A percentile compares a stretch with the other conserved stretches of the same genome.
These are phyloP conservation scores for Moringa oleifera DNA, from an alignment of 345 rosid genomes.

Conservation along the genomic window DNA sequence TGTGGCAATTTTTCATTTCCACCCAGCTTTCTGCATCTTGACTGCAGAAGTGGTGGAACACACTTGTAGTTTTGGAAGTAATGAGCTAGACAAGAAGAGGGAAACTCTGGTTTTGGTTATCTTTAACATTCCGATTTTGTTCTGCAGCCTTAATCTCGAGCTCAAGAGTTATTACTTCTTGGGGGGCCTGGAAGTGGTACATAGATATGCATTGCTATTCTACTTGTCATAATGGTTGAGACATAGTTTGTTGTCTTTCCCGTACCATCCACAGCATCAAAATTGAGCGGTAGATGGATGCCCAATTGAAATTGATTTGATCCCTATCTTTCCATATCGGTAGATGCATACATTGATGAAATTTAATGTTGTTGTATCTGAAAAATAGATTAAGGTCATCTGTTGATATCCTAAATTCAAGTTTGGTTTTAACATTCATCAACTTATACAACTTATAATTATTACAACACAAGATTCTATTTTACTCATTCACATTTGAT, in stretches of 20 bases:
- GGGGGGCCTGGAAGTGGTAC: neutral
- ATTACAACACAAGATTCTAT: no score
- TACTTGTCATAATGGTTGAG: neutral
- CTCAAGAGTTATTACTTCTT: neutral
- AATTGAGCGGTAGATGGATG: neutral
- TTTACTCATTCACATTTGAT: no score
- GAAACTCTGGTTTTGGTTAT: neutral
- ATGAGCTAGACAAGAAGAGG: neutral
- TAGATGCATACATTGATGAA: no score
- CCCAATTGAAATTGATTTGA: no score
- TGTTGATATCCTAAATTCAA: no score
- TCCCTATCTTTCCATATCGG: no score
- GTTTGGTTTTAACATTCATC: no score
- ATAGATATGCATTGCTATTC: neutral
- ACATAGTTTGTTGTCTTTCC: neutral
- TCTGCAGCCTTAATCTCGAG: neutral
- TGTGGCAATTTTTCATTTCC: neutral
- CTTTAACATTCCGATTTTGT: neutral
- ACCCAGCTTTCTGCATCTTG: neutral
- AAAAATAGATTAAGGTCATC: no score
- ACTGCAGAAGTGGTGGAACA: neutral
- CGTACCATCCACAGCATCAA: neutral
- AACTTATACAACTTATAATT: no score
- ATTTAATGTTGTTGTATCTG: no score
- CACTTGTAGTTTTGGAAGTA: neutral